Evolutionary conservation across 2,329 filamentous ascomycete species (phyloP), one percentile per base, ranked within the genome.

Genomic region (Cryphonectria nitschkei): DNA sequence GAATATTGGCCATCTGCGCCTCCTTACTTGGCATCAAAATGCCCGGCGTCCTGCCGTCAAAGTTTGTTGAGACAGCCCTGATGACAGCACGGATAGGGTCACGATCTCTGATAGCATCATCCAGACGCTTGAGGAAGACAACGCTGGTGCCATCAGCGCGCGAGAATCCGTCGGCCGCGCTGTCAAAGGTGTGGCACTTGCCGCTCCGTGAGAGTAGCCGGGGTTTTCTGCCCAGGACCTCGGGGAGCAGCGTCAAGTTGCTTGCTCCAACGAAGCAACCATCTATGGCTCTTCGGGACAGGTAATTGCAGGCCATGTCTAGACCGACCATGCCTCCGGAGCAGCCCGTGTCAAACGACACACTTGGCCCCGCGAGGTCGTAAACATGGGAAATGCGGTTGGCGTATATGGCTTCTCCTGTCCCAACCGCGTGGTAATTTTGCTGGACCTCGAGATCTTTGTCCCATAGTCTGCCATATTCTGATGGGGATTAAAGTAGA

Each of bases 111-210:
- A 61, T 2, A 0, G 65, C 52, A n/a, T 68, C 65, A 0, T n/a
- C 8, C 6, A 68, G 60, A 0, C 50, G 13, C 41, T 70, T 70
- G 1, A 70, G 9, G 1, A 65, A 52, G 50, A 52, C 50, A 8
- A 52, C 50, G n/a, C 50, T 52, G 50, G 50, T 78, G 0, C 86
- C 87, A 65, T 90, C 88, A 9, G 84, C 85, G 81, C 85, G 79
- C 0, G 79, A 83, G 74, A 87, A 88, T 0, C 86, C 86, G 68
- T 83, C 79, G 2, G 82, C 85, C 34, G 75, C 75, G 2, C 74
- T 72, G 72, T 84, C 85, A 74, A 79, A 85, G 29, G 76, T 76
- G 56, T 76, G 61, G 5, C 41, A 68, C 54, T 43, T 76, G 58
- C 76, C 74, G 50, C 65, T 58, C 16, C 73, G 73, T 13, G 65